Conservation (phyloP, 345 rosid species). For the Citrus sinensis region DNA sequence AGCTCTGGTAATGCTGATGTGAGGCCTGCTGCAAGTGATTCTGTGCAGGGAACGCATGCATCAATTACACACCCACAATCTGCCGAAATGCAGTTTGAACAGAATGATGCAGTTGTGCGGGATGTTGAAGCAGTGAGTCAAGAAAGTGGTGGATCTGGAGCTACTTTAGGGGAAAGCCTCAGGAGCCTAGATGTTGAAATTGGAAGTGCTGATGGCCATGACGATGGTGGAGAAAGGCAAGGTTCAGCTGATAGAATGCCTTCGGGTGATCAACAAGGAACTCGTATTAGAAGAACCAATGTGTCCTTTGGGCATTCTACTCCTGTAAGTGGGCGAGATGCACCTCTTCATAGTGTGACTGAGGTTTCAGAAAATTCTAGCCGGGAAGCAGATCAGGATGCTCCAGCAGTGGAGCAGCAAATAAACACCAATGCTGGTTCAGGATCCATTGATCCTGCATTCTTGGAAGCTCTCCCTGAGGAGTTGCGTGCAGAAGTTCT, state of each 20-base stretch:
- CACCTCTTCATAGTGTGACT: slow-evolving; percentile 81
- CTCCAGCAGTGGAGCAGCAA: slow-evolving; percentile 60
- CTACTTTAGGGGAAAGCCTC: slow-evolving; percentile 93
- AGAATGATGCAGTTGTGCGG: slow-evolving; percentile 68
- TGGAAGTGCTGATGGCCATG: slow-evolving; percentile 99
- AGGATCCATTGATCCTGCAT: slow-evolving; percentile 91
- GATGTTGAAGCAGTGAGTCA: slow-evolving; percentile 98
- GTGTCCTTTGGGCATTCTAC: slow-evolving; percentile 50
- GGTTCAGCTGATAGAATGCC: slow-evolving; percentile 56
- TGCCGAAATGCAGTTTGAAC: slow-evolving; percentile 89
- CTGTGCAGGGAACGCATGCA: slow-evolving; percentile 33
- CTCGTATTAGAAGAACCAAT: slow-evolving; percentile 67
- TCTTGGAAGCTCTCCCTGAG: slow-evolving; percentile 96
- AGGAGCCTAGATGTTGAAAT: slow-evolving; percentile 97
- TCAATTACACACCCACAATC: slow-evolving; percentile 51
- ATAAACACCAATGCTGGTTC: slow-evolving; percentile 56
- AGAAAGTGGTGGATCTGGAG: slow-evolving; percentile 96
- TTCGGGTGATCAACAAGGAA: slow-evolving; percentile 54
- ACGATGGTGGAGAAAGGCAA: slow-evolving; percentile 91
- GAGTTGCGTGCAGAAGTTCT: slow-evolving; percentile 98
- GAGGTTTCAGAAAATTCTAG: slow-evolving; percentile 92
- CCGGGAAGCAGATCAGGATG: slow-evolving; percentile 82
- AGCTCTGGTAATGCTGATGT: slow-evolving; percentile 43
- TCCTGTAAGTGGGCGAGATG: slow-evolving; percentile 61
- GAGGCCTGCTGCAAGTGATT: slow-evolving; percentile 41